Evolutionary conservation across 78 protist genomes (phyloP), one percentile per base, ranked within the genome.

Genomic region (Anaeramoeba ignava): DNA sequence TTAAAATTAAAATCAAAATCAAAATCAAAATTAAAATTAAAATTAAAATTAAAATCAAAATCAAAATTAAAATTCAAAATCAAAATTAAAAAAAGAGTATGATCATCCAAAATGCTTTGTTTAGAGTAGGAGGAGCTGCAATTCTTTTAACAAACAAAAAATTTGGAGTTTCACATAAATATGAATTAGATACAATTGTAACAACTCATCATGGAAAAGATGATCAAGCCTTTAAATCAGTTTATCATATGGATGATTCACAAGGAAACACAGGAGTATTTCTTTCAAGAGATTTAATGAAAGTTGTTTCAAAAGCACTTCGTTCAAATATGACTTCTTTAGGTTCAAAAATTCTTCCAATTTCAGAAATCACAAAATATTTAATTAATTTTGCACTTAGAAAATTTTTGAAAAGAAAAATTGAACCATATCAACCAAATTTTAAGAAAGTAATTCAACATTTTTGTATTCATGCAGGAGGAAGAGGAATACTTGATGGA

Each of bases 391-490:
- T 83, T 36, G 37, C 27, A 3, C n/a, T n/a, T n/a, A n/a, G n/a
- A n/a, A n/a, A n/a, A n/a, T n/a, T n/a, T n/a, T n/a, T n/a, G n/a
- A n/a, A n/a, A n/a, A 36, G 80, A 40, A 12, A 83, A 54, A 54
- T 17, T 54, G 73, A 54, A 54, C 83, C 83, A 40, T 41, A 93
- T 81, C 93, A 92, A 87, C n/a, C n/a, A n/a, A n/a, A n/a, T n/a
- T n/a, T n/a, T n/a, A 78, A 23, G 27, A 90, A 89, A 78, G 90
- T 91, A 36, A 68, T 92, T 79, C 82, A 91, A 37, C 92, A 92
- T 81, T 92, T 39, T 67, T 90, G 92, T 88, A 90, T 91, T 80
- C 95, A 92, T 85, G 91, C 95, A 27, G 95, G 95, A 54, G 94
- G 95, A 83, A 92, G 93, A 78, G 93, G 93, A 33, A 90, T 92